These are phyloP conservation scores for Monilinia polystroma DNA, from an alignment of 2,329 filamentous ascomycete species.

Conservation along the genomic window DNA sequence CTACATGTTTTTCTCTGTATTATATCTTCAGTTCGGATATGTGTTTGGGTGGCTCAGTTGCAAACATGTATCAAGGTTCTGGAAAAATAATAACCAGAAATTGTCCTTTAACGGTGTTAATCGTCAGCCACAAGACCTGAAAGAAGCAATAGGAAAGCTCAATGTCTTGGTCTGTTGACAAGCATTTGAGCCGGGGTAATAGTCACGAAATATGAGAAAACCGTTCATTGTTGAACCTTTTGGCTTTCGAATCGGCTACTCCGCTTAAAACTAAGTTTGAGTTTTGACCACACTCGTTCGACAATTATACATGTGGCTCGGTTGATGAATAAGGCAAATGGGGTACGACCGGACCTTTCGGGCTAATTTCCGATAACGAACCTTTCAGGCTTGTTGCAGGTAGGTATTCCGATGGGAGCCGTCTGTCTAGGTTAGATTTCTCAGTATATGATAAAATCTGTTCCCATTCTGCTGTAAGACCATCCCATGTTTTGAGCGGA, in stretches of 20 bases:
- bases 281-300: neutral
- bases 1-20: neutral
- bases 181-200: conserved; percentile 3
- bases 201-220: neutral
- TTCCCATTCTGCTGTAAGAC: conserved; percentile 13
- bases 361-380: conserved; percentile 20
- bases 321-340: conserved; percentile 1
- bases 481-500: conserved; percentile 6
- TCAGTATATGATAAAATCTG: neutral
- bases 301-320: neutral
- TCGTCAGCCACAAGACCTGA: conserved; percentile 2
- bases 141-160: neutral
- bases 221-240: conserved; percentile 12
- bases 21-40: conserved; percentile 11
- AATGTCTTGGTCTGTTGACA: neutral
- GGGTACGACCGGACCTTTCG: conserved; percentile 13
- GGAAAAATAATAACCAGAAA: neutral
- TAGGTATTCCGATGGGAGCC: neutral
- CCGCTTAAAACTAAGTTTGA: conserved; percentile 10
- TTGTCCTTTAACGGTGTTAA: conserved; percentile 6
- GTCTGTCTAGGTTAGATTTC: neutral
- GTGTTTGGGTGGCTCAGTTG: conserved; percentile 4
- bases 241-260: conserved; percentile 16
- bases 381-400: conserved; percentile 10
- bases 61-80: conserved; percentile 7